These are phyloP conservation scores for Drosera capensis DNA, from an alignment of 148 eudicot genomes.

Conservation along the genomic window DNA sequence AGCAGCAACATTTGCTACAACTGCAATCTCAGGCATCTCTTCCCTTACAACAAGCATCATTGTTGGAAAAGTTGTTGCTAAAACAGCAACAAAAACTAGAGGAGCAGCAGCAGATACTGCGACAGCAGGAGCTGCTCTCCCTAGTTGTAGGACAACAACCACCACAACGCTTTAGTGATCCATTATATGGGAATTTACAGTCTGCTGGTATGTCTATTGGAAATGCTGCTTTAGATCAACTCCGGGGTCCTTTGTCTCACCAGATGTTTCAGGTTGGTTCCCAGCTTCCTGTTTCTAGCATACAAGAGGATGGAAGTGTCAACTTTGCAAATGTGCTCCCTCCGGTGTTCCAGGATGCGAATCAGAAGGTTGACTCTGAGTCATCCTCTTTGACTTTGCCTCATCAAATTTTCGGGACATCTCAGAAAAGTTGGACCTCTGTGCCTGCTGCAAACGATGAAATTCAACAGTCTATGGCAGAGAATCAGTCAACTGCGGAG, in stretches of 20 bases:
- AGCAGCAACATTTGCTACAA: conserved; percentile 73
- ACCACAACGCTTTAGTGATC: conserved; percentile 33
- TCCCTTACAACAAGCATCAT: conserved; percentile 41
- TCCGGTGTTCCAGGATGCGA: conserved; percentile 20
- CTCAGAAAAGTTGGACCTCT: conserved; percentile 20
- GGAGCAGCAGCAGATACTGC: conserved; percentile 55
- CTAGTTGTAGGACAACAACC: conserved; percentile 58
- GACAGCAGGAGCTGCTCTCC: conserved; percentile 70
- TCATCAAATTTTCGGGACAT: conserved; percentile 36
- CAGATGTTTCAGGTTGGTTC: conserved; percentile 40
- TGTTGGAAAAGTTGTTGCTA: conserved; percentile 66
- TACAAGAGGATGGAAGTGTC: conserved; percentile 22
- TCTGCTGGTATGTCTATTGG: conserved; percentile 27
- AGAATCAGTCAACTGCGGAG: conserved; percentile 12
- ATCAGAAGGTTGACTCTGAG: conserved; percentile 20
- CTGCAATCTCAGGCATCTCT: conserved; percentile 48
- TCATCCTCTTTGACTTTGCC: conserved; percentile 41
- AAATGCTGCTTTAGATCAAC: conserved; percentile 22
- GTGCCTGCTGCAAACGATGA: conserved; percentile 20
- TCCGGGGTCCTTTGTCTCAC: conserved; percentile 20
- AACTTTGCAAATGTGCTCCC: conserved; percentile 19
- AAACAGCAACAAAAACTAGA: conserved; percentile 77
- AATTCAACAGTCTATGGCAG: conserved; percentile 12
- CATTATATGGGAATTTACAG: conserved; percentile 36
- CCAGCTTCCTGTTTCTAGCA: conserved; percentile 26